Conservation (phyloP, 495 filamentous ascomycete species). For the Extremus antarcticus region DNA sequence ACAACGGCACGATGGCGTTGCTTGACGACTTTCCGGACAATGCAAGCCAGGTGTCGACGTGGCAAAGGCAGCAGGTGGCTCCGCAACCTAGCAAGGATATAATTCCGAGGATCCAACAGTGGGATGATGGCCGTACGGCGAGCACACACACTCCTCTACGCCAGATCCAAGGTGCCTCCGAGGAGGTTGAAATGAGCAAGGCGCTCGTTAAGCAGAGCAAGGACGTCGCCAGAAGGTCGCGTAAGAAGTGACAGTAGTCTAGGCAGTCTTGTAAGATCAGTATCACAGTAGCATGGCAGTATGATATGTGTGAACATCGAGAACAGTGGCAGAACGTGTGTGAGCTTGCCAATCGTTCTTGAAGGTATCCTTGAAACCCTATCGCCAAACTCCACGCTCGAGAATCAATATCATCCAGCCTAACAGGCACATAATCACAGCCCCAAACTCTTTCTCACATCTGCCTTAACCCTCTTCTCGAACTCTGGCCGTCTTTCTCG, state of each 20-base stretch:
- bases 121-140: neutral
- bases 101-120: neutral
- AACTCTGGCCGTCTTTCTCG: constrained; percentile 74
- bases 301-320: no score
- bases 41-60: constrained; percentile 1
- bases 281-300: no score
- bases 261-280: no score
- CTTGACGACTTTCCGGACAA: constrained; percentile 4
- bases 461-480: constrained; percentile 73
- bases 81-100: neutral
- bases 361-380: no score
- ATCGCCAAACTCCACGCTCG: constrained; percentile 10
- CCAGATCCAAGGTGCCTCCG: neutral
- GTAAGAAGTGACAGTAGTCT: no score
- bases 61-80: neutral
- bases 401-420: neutral
- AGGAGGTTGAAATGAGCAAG: neutral
- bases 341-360: no score
- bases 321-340: no score
- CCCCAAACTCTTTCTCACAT: constrained; percentile 58
- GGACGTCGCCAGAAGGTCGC: no score
- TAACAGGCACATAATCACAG: constrained; percentile 23
- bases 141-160: neutral
- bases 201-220: neutral
- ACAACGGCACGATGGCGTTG: no score